These are phyloP conservation scores for Penicillium glabrum DNA, from an alignment of 2,329 filamentous ascomycete genomes.

Conservation along the genomic window DNA sequence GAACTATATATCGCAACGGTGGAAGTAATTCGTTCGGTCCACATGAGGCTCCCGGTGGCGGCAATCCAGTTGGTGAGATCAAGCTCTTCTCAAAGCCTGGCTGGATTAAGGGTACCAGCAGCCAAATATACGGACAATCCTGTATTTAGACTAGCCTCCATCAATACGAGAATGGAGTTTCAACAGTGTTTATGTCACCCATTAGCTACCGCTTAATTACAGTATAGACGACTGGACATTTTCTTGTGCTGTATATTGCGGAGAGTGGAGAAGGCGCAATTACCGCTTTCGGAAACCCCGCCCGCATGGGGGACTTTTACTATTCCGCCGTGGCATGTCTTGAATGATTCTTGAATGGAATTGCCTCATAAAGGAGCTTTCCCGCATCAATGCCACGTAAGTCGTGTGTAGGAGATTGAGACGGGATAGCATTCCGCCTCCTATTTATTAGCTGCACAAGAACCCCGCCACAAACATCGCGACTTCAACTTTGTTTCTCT, in stretches of 20 bases:
- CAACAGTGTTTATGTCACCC: too few species aligned
- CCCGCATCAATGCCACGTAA: neutral
- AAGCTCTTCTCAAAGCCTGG: too few species aligned
- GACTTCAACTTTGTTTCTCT: neutral
- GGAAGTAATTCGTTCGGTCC: too few species aligned
- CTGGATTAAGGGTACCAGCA: too few species aligned
- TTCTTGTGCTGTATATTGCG: neutral
- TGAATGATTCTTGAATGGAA: neutral
- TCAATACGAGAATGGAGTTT: too few species aligned
- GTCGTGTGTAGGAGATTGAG: neutral
- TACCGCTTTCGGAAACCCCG: neutral
- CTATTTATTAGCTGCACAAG: neutral
- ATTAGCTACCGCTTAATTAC: too few species aligned
- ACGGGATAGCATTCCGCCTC: neutral
- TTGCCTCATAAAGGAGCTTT: neutral
- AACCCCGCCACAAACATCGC: neutral
- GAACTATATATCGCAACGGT: too few species aligned
- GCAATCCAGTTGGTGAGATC: too few species aligned
- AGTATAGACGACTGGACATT: too few species aligned
- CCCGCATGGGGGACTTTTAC: neutral
- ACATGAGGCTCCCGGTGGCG: too few species aligned
- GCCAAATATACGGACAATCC: too few species aligned
- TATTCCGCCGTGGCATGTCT: neutral
- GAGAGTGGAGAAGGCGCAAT: neutral
- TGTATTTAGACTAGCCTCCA: too few species aligned